Base-by-base conservation (phyloP, 495 filamentous ascomycete genomes). In the Hypoxylon fragiforme region DNA sequence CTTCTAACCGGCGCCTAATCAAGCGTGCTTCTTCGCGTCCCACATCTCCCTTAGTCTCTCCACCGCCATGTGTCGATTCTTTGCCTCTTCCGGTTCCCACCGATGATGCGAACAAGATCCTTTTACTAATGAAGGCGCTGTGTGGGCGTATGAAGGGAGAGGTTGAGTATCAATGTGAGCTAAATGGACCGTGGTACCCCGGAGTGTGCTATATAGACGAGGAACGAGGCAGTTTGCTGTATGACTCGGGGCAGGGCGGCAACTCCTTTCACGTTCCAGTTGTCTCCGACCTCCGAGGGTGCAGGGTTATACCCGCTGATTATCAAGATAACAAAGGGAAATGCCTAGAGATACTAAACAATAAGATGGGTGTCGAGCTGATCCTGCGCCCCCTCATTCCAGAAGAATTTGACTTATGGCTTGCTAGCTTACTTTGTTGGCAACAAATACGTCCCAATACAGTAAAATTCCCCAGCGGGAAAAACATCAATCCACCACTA, bases 351-450 rank as follows among this genome's bases (percentile, higher is more conserved):
- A 80, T 98, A n/a, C 78, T 80, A 16, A 86, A 85, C 15, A 83
- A 81, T 31, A 83, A 86, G 6, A 83, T 82, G 15, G 85, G 81
- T 13, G 73, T 87, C 13, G 83, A 87, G 22, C 77, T 96, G 24
- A 81, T 89, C 61, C 70, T 98, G 34, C 81, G 86, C 35, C 91
- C 94, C 7, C 75, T 86, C 54, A 81, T 83, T 3, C 76, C 80
- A 44, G 82, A 87, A 34, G 90, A 96, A 22, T 86, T 90, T 57
- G 90, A 97, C 55, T 81, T 86, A 6, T 98, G 94, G 94, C 85
- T 95, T 32, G 92, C 94, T 14, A 92, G 92, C 13, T 70, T 98
- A 40, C 77, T 97, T 2, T 96, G 90, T 62, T 98, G 94, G 94
- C 91, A 95, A 67, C 90, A 92, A 11, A 83, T 94, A 54, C 84